These are phyloP conservation scores for Ophiorrhiza pumila DNA, from an alignment of 257 asterid genomes.

Conservation along the genomic window DNA sequence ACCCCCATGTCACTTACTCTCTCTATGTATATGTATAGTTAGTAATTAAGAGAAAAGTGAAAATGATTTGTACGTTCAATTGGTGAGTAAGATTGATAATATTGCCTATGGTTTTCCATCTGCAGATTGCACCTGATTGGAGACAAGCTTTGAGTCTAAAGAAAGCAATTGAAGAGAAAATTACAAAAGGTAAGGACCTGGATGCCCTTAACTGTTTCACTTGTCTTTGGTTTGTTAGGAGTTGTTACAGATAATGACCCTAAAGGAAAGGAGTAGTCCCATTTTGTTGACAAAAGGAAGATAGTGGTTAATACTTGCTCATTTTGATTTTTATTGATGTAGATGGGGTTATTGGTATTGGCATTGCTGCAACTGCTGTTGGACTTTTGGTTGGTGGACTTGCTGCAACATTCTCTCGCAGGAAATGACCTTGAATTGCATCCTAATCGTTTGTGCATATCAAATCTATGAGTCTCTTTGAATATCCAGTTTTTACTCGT, in stretches of 20 bases:
- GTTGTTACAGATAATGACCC: background rate
- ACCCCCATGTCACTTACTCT: background rate
- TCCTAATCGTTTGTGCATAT: background rate
- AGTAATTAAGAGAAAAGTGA: background rate
- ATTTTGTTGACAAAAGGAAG: background rate
- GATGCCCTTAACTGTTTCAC: background rate
- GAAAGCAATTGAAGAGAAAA: conserved; percentile 82
- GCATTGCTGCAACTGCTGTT: conserved; percentile 84
- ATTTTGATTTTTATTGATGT: conserved; percentile 1
- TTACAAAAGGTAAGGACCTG: conserved; percentile 54
- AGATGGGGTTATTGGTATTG: conserved; percentile 86
- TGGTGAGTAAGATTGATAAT: background rate
- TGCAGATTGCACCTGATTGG: conserved; percentile 81
- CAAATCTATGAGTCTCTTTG: background rate
- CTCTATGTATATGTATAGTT: background rate
- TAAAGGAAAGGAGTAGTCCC: background rate
- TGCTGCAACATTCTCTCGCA: conserved; percentile 69
- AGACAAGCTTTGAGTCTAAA: conserved; percentile 80
- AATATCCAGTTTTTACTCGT: background rate
- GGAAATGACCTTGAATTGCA: conserved; percentile 42
- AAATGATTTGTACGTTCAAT: background rate
- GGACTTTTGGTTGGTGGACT: conserved; percentile 84
- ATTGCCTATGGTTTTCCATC: background rate
- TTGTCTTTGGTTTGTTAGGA: background rate
- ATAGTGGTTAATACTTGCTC: background rate